Evolutionary conservation across 441 rosid species (phyloP), one percentile per base, ranked within the genome.

Genomic region (Arabidopsis hybrid): DNA sequence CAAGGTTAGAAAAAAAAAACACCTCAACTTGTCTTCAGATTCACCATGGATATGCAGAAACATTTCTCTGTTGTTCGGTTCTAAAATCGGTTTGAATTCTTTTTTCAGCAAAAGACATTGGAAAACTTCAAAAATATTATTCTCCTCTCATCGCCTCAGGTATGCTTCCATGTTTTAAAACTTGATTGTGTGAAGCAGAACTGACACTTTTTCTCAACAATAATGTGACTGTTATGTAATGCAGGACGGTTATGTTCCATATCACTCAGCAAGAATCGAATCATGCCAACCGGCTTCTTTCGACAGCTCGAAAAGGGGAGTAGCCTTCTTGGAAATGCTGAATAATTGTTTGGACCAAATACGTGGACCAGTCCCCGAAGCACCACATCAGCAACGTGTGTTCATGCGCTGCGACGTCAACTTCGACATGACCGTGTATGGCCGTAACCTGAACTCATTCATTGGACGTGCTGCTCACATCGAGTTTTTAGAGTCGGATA

Each of bases 401-500:
- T 95, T 95, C 80, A 85, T 95, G 87, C 96, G 97, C 3, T 95
- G 97, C 9, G 96, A 95, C 62, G 90, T 91, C 74, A 92, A 86
- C 87, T 95, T 95, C 21, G 92, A 92, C 59, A 79, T 85, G 31
- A 83, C 99, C 29, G 10, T 88, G 14, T 85, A 89, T 34, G 95
- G 97, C 6, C 88, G 85, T 84, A 95, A 85, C 83, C 79, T 95
- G 26, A 91, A 95, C 84, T 72, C 96, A 36, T 79, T 91, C 53
- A 91, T 95, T 0, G 99, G 99, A 21, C 86, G 98, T 34, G 94
- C 99, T 45, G 99, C 99, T 65, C 99, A 95, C 71, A 91, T 92
- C 0, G 97, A 95, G 79, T 95, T 95, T 79, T 74, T 95, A 78
- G 98, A 95, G 77, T 83, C 98, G 0, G 99, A 95, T 72, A 67